Conservation (phyloP, 208 protist genomes). For the Sergeia podlipaevii region DNA sequence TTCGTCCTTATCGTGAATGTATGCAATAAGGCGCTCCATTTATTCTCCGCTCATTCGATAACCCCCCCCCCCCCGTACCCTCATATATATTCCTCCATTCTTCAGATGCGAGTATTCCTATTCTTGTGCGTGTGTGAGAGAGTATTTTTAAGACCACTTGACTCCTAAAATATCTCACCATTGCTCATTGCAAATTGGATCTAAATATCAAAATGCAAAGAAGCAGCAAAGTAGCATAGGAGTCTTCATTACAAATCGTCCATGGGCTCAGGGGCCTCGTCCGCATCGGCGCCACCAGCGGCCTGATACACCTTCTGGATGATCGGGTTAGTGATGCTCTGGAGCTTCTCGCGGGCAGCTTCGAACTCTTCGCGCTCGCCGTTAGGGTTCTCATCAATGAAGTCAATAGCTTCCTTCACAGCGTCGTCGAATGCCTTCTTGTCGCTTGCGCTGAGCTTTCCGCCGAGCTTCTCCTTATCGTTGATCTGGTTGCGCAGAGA, state of each 20-base stretch:
- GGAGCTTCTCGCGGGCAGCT: conserved; percentile 85
- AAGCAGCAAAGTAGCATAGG: background rate
- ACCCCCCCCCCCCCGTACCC: no score
- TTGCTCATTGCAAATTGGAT: no score
- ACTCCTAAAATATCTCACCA: no score
- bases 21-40: no score
- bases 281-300: conserved; percentile 24
- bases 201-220: conserved; percentile 5
- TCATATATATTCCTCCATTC: no score
- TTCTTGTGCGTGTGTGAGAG: no score
- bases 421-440: conserved; percentile 82
- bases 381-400: conserved; percentile 94
- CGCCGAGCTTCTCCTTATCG: conserved; percentile 89
- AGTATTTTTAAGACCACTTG: no score
- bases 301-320: conserved; percentile 89
- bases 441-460: conserved; percentile 91
- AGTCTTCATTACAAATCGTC: conserved; percentile 61
- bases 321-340: conserved; percentile 94
- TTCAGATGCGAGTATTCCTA: no score
- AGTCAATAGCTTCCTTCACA: conserved; percentile 91
- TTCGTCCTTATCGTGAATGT: no score
- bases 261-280: conserved; percentile 43
- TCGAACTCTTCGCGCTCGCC: conserved; percentile 95
- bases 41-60: no score
- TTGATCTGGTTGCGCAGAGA: conserved; percentile 94